Evolutionary conservation across 2,329 filamentous ascomycete species (phyloP).

Genomic region (Microdochium paspali): DNA sequence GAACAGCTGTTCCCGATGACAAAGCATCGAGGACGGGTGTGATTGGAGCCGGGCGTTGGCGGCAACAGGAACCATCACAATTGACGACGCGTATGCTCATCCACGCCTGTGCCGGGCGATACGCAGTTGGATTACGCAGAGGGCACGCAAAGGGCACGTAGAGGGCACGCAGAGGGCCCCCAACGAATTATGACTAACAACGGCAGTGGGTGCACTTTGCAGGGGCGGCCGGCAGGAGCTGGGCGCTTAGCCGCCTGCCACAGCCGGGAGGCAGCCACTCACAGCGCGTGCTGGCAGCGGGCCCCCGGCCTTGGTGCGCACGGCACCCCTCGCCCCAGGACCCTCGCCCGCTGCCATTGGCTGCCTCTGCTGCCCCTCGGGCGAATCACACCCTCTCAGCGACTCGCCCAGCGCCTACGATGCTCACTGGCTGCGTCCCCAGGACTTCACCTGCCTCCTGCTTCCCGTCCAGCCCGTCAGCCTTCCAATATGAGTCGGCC

Average conservation of each 20-base stretch:
- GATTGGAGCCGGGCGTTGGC: neutral
- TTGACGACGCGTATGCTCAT: too few relatives aligned
- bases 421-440: conserved; percentile 17
- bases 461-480: conserved; percentile 1
- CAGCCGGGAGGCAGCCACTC: conserved; percentile 1
- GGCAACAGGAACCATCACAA: neutral
- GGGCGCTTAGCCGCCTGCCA: conserved; percentile 2
- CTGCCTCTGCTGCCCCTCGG: conserved; percentile 2
- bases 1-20: neutral
- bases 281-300: conserved; percentile 1
- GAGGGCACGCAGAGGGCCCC: too few relatives aligned
- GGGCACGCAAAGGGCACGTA: too few relatives aligned
- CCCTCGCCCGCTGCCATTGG: conserved; percentile 14
- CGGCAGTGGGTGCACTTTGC: neutral
- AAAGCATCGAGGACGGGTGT: neutral
- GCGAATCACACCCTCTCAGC: conserved; percentile 19
- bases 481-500: neutral
- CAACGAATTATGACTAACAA: too few relatives aligned
- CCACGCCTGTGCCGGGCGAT: too few relatives aligned
- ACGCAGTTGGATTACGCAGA: too few relatives aligned
- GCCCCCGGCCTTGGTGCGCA: conserved; percentile 8
- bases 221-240: neutral
- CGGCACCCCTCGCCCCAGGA: conserved; percentile 6
- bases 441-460: conserved; percentile 7
- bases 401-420: conserved; percentile 13